Evolutionary conservation across 2,329 filamentous ascomycete genomes (phyloP), one percentile per base, ranked within the genome.

Genomic region (Albifimbria verrucaria): DNA sequence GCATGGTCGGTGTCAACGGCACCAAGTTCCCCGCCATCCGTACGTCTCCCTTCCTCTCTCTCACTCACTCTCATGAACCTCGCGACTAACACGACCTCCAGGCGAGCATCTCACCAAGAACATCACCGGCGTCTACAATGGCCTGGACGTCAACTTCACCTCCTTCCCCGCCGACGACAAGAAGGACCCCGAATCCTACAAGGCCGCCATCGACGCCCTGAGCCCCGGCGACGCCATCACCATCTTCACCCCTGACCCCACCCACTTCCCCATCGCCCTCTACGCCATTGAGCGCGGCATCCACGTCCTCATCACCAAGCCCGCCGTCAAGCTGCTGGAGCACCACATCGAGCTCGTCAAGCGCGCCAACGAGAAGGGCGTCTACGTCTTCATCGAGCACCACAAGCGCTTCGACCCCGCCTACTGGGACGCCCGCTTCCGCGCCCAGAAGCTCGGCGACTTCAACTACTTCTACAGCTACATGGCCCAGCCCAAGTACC

Each of bases 381-480:
- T 97, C 54, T 93, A 92, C 68, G 91, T 96, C 59, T 96, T 90
- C 76, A 80, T 97, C 63, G 92, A 97, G 79, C 92, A 97, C 76
- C 92, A 97, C 82, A 97, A 97, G 79, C 90, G 93, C 53, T 97
- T 87, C 74, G 92, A 97, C 70, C 92, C 92, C 2, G 91, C 91
- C 21, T 97, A 97, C 76, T 85, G 90, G 15, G 92, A 97, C 70
- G 93, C 93, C 15, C 83, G 87, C 48, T 87, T 87, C 74, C 86
- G 88, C 62, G 90, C 90, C 15, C 76, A 83, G 66, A 85, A 79
- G 50, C 78, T 97, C 7, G 92, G 92, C 59, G 91, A 96, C 74
- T 97, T 97, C 84, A 96, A 96, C 79, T 97, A 97, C 80, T 97
- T 96, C 71, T 97, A 96, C 81, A 88, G 84, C 63, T 97, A 97